Conservation (phyloP, 2,329 filamentous ascomycete species). For the Exophiala alcalophila region DNA sequence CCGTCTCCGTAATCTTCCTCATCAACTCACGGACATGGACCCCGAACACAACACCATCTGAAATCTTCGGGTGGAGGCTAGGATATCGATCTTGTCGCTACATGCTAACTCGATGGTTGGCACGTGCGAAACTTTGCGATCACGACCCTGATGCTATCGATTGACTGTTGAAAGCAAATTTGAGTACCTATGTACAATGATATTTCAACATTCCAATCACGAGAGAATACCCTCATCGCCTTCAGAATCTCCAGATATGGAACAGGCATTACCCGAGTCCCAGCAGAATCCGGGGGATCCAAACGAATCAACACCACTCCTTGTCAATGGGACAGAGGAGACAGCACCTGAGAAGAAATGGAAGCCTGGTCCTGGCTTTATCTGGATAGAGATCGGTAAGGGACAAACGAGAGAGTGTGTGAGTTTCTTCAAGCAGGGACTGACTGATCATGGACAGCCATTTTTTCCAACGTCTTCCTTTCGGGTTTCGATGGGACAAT, state of each 20-base stretch:
- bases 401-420: not conserved
- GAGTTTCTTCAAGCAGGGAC: constrained; percentile 1
- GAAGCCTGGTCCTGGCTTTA: constrained; percentile 43
- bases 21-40: not conserved
- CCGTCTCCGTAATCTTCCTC: not conserved
- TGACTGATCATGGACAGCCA: constrained; percentile 41
- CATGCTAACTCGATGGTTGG: too few species aligned
- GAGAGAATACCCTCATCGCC: not conserved
- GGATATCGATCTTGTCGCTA: too few species aligned
- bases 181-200: too few species aligned
- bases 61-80: too few species aligned
- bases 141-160: too few species aligned
- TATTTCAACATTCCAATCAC: too few species aligned
- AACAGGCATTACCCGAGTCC: not conserved
- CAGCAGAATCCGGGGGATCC: constrained; percentile 10
- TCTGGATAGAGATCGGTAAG: constrained; percentile 55
- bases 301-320: constrained; percentile 9
- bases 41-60: too few species aligned
- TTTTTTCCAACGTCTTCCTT: constrained; percentile 64
- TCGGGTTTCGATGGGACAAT: constrained; percentile 52
- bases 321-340: not conserved
- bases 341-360: constrained; percentile 28
- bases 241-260: not conserved
- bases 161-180: too few species aligned
- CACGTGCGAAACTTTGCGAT: too few species aligned